Evolutionary conservation across 2,329 filamentous ascomycete species (phyloP), one percentile per base, ranked within the genome.

Genomic region (Botrytis fragariae): DNA sequence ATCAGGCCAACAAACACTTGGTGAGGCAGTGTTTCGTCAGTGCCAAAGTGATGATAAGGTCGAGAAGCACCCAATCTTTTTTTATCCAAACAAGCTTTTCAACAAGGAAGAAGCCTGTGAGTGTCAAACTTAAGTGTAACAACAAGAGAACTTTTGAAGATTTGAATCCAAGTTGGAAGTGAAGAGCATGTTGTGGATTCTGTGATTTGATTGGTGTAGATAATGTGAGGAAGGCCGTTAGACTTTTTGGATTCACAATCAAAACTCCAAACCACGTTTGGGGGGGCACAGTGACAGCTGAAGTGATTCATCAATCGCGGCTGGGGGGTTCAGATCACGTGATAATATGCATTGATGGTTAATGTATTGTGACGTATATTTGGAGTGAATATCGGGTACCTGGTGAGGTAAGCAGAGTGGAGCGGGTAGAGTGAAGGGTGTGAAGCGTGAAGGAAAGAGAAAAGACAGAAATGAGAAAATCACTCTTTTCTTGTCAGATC

Each of bases 71-170:
- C 57, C 2, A 59, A 29, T 57, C 14, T 29, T 57, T 29, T 59
- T 59, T 35, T 35, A 59, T 32, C 29, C 5, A 59, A 59, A 25
- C 25, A n/a, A 29, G 14, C 37, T 29, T 42, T 57, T 18, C n/a
- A n/a, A 44, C 61, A 44, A 63, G 61, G 61, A 63, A 44, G 59
- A 18, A 44, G 61, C 25, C 60, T 44, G 61, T 29, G 60, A 62
- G 37, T n/a, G 1, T 22, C 9, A 16, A 63, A 42, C 16, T 22
- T 29, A 29, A 63, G 25, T 63, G 37, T 29, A 39, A 42, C 37
- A 29, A 63, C 37, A 63, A 42, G 61, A 42, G 16, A 29, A 4
- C 2, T 63, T 42, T 51, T 6, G 37, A 42, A n/a, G 37, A 29
- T 29, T 42, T 1, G 39, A 42, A 29, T 42, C 1, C 16, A n/a